Base-by-base conservation (phyloP, 2,329 filamentous ascomycete species). In the Diaporthe sp. region DNA sequence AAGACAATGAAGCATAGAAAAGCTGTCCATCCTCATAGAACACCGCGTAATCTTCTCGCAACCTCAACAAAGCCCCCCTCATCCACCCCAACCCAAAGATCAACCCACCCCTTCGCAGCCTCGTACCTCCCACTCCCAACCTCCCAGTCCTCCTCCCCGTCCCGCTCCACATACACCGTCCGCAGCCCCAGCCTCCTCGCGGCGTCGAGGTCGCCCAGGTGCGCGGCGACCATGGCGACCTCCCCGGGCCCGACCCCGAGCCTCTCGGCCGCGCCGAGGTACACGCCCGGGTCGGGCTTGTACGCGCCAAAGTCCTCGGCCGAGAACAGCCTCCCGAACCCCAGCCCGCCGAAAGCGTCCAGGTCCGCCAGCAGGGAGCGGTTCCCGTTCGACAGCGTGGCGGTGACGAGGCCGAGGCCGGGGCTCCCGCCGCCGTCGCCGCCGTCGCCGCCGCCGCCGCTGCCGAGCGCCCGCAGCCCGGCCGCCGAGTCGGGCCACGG, bases 361-460 rank as follows among this genome's bases (percentile, higher is more conserved):
- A 97, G 87, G 80, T 96, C 94, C 3, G 85, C 81, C 58, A 96
- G 86, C n/a, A 96, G 85, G 2, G 87, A 84, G 3, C 87, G 81
- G 81, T 96, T 96, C 49, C 93, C 94, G 81, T 97, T 97, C 39
- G 92, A 94, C 37, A 96, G 85, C 0, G 93, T 95, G 55, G 90
- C 88, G 0, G 92, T 94, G 61, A 86, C 84, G 80, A 91, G 90
- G 3, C 75, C 75, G 25, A 72, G 75, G n/a, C 28, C 75, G 34
- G 53, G 58, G 7, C 15, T 31, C 12, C 3, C 34, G 39, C 2
- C 2, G 28, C 28, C 28, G 28, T 28, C 28, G 28, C 46, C 42
- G 5, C 2, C 25, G 9, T 4, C 61, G 3, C 46, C 42, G 9
- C 51, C 8, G 1, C 31, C 25, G 22, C 75, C 72, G 10, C 84